These are phyloP conservation scores for Aspergillus terreus DNA, from an alignment of 2,329 filamentous ascomycete species.

Conservation along the genomic window DNA sequence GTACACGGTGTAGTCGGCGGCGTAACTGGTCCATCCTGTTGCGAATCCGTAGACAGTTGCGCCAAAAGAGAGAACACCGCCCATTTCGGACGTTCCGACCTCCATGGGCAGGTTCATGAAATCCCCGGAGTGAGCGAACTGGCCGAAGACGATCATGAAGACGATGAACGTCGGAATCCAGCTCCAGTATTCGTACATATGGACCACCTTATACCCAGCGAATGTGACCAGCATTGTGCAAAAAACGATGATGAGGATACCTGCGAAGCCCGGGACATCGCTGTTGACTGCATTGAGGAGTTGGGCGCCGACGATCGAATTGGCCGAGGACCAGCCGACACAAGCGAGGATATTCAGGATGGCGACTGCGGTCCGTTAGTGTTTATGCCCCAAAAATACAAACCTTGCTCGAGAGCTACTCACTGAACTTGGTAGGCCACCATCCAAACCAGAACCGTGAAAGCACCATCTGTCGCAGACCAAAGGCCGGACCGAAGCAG, in stretches of 20 bases:
- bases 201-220: conserved; percentile 72
- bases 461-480: conserved; percentile 76
- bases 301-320: conserved; percentile 75
- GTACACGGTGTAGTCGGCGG: conserved; percentile 78
- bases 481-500: conserved; percentile 70
- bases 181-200: conserved; percentile 70
- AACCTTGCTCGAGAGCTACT: conserved; percentile 23
- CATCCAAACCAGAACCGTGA: conserved; percentile 74
- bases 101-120: conserved; percentile 62
- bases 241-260: conserved; percentile 69
- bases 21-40: conserved; percentile 70
- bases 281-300: conserved; percentile 70
- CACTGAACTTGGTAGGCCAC: conserved; percentile 65
- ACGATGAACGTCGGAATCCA: conserved; percentile 72
- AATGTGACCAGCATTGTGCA: conserved; percentile 67
- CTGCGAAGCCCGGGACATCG: conserved; percentile 67
- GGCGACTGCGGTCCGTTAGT: conserved; percentile 49
- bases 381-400: neutral
- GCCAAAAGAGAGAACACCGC: conserved; percentile 62
- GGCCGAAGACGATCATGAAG: conserved; percentile 67
- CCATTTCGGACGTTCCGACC: conserved; percentile 57
- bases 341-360: conserved; percentile 68
- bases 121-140: conserved; percentile 63
- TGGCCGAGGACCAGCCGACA: conserved; percentile 72
- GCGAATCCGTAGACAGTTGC: conserved; percentile 65